A percentile compares a stretch with the other conserved stretches of the same genome.
Conservation (phyloP, 305 asterid genomes). For the Rubia tinctorum region DNA sequence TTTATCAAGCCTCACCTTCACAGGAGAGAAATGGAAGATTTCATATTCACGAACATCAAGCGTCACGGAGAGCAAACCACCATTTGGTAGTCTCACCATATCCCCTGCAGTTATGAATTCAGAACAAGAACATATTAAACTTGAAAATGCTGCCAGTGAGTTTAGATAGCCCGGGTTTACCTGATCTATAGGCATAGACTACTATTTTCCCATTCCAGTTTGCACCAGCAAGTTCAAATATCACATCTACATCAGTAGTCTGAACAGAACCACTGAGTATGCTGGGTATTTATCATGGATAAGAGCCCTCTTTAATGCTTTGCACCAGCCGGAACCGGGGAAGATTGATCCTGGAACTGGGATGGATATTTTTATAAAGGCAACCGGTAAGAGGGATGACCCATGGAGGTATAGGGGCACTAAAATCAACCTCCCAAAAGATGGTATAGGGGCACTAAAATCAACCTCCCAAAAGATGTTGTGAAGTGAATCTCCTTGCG, state of each 20-base stretch:
- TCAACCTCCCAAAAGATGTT: no score
- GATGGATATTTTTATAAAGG: no score
- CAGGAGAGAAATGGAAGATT: conserved; percentile 82
- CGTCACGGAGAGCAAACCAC: conserved; percentile 75
- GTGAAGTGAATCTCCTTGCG: no score
- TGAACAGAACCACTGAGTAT: conserved; percentile 72
- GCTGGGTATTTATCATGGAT: conserved; percentile 82
- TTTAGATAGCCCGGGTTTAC: conserved; percentile 14
- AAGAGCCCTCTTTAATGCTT: conserved; percentile 65
- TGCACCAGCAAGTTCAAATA: conserved; percentile 62
- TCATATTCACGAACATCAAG: conserved; percentile 84
- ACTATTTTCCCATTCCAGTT: conserved; percentile 85
- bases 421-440: no score
- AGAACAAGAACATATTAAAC: conserved; percentile 7
- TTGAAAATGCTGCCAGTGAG: neutral
- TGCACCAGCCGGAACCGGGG: no score
- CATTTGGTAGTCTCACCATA: conserved; percentile 56
- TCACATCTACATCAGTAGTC: conserved; percentile 57
- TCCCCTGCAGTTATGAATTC: conserved; percentile 36
- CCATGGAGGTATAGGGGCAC: no score
- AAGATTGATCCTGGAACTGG: no score
- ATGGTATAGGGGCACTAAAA: no score
- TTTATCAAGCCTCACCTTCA: conserved; percentile 44
- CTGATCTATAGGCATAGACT: conserved; percentile 60
- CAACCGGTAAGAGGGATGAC: no score